A percentile compares a stretch with the other conserved stretches of the same genome.
Evolutionary conservation across 140 eudicot genomes (phyloP).

Genomic region (Erigeron philadelphicus): DNA sequence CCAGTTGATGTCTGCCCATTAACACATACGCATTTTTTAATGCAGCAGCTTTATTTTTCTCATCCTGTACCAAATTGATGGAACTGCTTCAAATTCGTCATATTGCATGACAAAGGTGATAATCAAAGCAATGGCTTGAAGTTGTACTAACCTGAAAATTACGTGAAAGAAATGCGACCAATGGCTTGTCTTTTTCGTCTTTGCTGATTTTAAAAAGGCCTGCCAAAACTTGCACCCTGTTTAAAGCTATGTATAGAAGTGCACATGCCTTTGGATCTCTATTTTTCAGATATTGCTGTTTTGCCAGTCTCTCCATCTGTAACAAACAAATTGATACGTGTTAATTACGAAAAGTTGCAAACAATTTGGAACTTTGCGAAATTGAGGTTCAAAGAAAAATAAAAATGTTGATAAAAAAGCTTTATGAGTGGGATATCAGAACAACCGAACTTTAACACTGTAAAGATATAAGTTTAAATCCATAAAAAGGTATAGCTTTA

Average conservation of each 20-base stretch:
- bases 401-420: constrained; percentile 1
- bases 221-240: constrained; percentile 88
- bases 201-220: constrained; percentile 92
- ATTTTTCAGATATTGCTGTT: constrained; percentile 65
- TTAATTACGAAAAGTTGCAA: too few relatives aligned
- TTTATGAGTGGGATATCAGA: not conserved
- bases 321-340: constrained; percentile 14
- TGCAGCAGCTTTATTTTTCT: constrained; percentile 94
- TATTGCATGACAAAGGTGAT: not conserved
- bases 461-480: not conserved
- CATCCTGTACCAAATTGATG: constrained; percentile 56
- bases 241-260: constrained; percentile 80
- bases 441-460: not conserved
- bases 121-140: constrained; percentile 12
- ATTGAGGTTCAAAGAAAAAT: too few relatives aligned
- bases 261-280: constrained; percentile 94
- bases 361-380: too few relatives aligned
- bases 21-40: constrained; percentile 90
- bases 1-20: constrained; percentile 91
- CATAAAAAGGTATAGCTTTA: too few relatives aligned
- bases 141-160: constrained; percentile 69
- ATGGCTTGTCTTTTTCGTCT: constrained; percentile 90
- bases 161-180: constrained; percentile 83
- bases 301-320: constrained; percentile 96
- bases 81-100: constrained; percentile 4